Evolutionary conservation across 495 filamentous ascomycete species (phyloP), one percentile per base, ranked within the genome.

Genomic region (Lasiosphaeria hispida): DNA sequence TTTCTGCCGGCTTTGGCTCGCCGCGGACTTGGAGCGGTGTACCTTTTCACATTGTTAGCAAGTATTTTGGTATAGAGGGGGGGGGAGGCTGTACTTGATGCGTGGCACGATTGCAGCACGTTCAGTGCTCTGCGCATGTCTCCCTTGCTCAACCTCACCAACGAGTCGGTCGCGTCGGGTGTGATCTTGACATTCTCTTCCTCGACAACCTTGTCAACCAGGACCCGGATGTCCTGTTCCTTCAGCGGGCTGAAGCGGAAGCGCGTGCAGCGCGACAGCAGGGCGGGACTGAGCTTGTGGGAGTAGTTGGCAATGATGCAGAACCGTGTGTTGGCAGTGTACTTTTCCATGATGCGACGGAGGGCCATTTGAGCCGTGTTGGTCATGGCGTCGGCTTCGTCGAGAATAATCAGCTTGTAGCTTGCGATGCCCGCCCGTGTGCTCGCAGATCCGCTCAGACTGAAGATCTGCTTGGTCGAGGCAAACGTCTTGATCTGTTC

Each of bases 401-500:
- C 94, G 18, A 99, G 82, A 53, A 99, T 90, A 69, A 97, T 97
- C 63, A 99, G 85, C 74, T 99, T 99, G 77, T 87, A 99, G 6
- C 79, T 79, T 0, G 85, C 90, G 17, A 96, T 77, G 5, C 73
- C 72, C 36, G 82, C 67, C 66, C 13, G 66, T 63, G 52, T 65
- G 14, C 48, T 49, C 53, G 51, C 72, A 63, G 63, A 62, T 3
- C 68, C 52, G 72, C 72, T 71, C 51, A 71, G 67, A 35, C 66
- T 73, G 63, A 81, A 82, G 45, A 82, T 89, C 57, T 88, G 85
- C 59, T 78, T 78, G 62, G 77, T 82, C 65, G 89, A 95, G 30
- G 91, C 92, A 73, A 97, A 99, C 1, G 95, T 99, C 78, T 97
- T 97, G 78, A 99, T 97, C 72, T 97, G 95, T 72, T 99, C 95